Conservation (phyloP, 108 stramenopile species). For the Parmales sp. region DNA sequence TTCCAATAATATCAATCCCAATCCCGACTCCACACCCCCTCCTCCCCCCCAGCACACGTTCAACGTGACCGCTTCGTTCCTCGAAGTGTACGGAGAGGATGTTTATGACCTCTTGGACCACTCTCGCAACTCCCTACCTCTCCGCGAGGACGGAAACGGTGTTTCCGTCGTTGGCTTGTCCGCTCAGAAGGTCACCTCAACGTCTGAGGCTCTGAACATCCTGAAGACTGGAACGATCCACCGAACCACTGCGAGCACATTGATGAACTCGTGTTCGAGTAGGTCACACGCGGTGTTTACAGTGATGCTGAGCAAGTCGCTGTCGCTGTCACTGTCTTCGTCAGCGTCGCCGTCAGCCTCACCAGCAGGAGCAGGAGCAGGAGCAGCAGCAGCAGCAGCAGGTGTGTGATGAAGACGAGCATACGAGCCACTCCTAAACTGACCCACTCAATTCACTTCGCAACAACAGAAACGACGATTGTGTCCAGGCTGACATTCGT, state of each 20-base stretch:
- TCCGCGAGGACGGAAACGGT: conserved; percentile 49
- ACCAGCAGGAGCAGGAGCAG: no score
- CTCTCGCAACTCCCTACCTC: conserved; percentile 48
- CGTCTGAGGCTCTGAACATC: conserved; percentile 46
- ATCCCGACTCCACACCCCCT: background rate
- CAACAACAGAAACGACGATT: no score
- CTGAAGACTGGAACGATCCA: conserved; percentile 78
- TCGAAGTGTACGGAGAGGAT: conserved; percentile 90
- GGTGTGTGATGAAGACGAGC: no score
- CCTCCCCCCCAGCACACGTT: conserved; percentile 13
- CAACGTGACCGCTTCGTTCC: conserved; percentile 61
- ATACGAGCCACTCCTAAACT: no score
- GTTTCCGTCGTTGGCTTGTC: conserved; percentile 34
- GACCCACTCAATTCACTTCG: no score
- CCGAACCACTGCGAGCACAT: conserved; percentile 77
- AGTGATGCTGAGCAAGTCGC: conserved; percentile 42
- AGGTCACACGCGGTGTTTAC: conserved; percentile 3
- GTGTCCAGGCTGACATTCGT: conserved; percentile 73
- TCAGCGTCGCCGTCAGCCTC: no score
- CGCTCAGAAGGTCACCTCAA: conserved; percentile 20
- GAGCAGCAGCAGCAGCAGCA: no score
- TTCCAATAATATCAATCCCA: no score
- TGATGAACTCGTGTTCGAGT: conserved; percentile 76
- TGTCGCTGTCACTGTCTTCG: conserved; percentile 47
- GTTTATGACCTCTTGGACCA: conserved; percentile 72